Percentiles rank a stretch among this genome's conserved stretches.
Conservation (phyloP, 1,284 basidiomycete species). For the Naganishia cerealis region DNA sequence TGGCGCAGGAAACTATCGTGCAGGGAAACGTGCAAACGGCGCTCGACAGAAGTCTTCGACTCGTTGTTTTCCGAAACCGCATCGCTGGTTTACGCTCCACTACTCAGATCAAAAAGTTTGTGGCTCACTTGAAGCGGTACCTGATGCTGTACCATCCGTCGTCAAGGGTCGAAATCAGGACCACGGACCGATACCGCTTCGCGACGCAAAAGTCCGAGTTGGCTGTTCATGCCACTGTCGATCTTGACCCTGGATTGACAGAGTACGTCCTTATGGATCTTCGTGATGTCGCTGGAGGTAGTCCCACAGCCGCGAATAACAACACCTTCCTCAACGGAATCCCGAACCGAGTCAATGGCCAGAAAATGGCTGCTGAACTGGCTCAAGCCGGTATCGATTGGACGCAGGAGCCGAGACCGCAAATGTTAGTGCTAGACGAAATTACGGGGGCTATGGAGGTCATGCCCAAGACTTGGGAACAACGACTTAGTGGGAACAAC, state of each 20-base stretch:
- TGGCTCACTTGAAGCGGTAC: constrained; percentile 49
- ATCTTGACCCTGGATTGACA: constrained; percentile 37
- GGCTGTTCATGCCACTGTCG: constrained; percentile 48
- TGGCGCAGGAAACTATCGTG: constrained; percentile 29
- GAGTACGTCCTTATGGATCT: constrained; percentile 23
- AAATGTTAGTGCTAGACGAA: constrained; percentile 23
- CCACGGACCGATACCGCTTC: constrained; percentile 47
- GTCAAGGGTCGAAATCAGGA: constrained; percentile 50
- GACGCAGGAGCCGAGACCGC: constrained; percentile 3
- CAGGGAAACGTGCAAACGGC: constrained; percentile 39
- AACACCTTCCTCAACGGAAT: constrained; percentile 13
- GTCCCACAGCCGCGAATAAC: background rate
- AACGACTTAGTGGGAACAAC: constrained; percentile 20
- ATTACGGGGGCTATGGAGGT: constrained; percentile 22
- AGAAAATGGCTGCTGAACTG: background rate
- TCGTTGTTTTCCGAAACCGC: constrained; percentile 13
- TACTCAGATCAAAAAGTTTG: constrained; percentile 23
- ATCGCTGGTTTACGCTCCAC: background rate
- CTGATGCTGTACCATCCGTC: constrained; percentile 44
- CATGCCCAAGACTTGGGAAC: constrained; percentile 29
- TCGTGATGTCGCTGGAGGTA: background rate
- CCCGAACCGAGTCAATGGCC: constrained; percentile 10
- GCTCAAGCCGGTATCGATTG: constrained; percentile 10
- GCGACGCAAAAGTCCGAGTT: constrained; percentile 50
- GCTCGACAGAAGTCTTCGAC: constrained; percentile 21